Conservation (phyloP, 2,329 filamentous ascomycete genomes). For the Microsporum canis region DNA sequence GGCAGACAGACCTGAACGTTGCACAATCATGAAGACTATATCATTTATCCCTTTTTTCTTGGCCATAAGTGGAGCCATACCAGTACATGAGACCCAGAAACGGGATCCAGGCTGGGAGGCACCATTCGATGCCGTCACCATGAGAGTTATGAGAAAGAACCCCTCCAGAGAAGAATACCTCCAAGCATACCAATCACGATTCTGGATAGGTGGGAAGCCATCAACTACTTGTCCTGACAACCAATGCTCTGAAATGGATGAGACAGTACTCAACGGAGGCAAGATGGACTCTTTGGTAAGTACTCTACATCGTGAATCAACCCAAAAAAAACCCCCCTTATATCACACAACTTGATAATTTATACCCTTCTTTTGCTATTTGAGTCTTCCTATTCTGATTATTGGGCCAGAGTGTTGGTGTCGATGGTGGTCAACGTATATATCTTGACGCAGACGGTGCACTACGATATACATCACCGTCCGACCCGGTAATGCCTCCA, state of each 20-base stretch:
- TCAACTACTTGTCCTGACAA: background rate
- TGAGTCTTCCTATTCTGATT: background rate
- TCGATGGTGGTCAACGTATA: conserved; percentile 2
- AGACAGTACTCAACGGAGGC: conserved; percentile 4
- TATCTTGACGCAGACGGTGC: conserved; percentile 6
- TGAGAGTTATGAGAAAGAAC: background rate
- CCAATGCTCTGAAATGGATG: background rate
- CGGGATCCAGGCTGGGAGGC: background rate
- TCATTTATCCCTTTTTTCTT: background rate
- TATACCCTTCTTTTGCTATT: no score
- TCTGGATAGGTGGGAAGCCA: conserved; percentile 3
- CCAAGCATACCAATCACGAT: background rate
- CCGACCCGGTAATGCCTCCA: background rate
- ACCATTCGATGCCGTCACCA: background rate
- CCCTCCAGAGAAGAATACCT: background rate
- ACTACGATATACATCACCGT: background rate
- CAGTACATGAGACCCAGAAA: background rate
- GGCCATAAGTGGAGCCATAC: background rate
- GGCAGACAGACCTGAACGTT: background rate
- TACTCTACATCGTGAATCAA: no score
- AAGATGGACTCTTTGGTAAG: background rate
- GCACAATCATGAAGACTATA: background rate
- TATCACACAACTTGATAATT: no score
- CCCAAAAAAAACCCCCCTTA: no score
- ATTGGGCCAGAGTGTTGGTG: background rate